Evolutionary conservation across 345 rosid genomes (phyloP).

Genomic region (Acer saccharum): DNA sequence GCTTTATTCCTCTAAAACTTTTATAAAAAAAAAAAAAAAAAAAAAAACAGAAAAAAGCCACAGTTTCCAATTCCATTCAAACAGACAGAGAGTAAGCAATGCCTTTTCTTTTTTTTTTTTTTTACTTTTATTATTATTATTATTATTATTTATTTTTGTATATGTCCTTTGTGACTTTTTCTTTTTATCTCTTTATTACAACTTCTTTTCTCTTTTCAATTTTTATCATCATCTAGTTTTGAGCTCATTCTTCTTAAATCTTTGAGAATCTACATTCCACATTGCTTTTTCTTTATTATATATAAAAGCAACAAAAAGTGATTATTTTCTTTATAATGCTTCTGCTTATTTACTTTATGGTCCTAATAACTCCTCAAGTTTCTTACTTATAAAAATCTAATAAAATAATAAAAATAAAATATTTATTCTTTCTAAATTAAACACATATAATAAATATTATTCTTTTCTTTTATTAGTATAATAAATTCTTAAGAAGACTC

Average conservation of each 20-base stretch:
- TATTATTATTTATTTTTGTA: too few relatives aligned
- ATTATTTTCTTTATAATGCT: slow-evolving; percentile 41
- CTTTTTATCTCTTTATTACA: slow-evolving; percentile 24
- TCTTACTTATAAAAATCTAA: too few relatives aligned
- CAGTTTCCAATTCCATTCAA: slow-evolving; percentile 52
- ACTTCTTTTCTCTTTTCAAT: slow-evolving; percentile 4
- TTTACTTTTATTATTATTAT: too few relatives aligned
- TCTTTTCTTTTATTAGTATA: too few relatives aligned
- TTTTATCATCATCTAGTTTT: slow-evolving; percentile 19
- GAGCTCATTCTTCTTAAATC: slow-evolving; percentile 16
- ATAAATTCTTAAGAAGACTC: too few relatives aligned
- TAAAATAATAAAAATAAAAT: too few relatives aligned
- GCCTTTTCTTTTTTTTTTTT: slow-evolving; percentile 5
- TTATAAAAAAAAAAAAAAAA: slow-evolving; percentile 21
- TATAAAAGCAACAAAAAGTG: slow-evolving; percentile 33
- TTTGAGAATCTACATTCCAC: slow-evolving; percentile 20
- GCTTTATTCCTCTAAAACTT: slow-evolving; percentile 23
- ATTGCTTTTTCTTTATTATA: slow-evolving; percentile 4
- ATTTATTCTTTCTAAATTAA: too few relatives aligned
- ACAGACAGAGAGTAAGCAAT: slow-evolving; percentile 52
- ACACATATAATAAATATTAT: too few relatives aligned
- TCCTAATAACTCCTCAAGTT: too few relatives aligned
- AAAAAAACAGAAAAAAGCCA: slow-evolving; percentile 11
- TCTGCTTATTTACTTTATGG: slow-evolving; percentile 26
- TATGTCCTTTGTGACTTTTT: slow-evolving; percentile 29